Percentiles rank a stretch among this genome's conserved stretches.
phyloP scores from a whole-genome alignment of 2,329 filamentous ascomycete species.

The Diaporthe velutina region DNA sequence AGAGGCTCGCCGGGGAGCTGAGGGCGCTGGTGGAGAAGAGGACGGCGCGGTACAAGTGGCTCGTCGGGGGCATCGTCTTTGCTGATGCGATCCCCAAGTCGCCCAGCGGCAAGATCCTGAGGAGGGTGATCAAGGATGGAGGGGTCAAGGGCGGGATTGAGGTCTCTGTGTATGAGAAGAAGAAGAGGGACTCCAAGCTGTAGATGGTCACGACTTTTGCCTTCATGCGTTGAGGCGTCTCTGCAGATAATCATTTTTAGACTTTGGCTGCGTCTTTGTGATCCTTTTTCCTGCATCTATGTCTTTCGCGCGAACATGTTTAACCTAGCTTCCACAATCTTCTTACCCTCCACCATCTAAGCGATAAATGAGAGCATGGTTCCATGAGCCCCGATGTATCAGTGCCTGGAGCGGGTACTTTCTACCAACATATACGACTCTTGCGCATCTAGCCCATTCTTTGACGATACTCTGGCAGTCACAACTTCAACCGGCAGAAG shows the following conservation, averaged over 20 bases:
- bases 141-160: constrained; percentile 51
- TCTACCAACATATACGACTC: not conserved
- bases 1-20: constrained; percentile 65
- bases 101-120: constrained; percentile 63
- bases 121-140: constrained; percentile 54
- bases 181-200: constrained; percentile 70
- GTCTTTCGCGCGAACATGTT: not conserved
- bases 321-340: not conserved
- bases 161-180: constrained; percentile 61
- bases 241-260: not conserved
- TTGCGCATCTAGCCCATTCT: not conserved
- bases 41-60: constrained; percentile 73
- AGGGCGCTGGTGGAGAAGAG: constrained; percentile 69
- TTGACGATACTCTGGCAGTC: not conserved
- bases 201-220: constrained; percentile 49
- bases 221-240: not conserved
- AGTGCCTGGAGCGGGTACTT: not conserved
- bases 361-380: not conserved
- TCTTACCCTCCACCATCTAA: not conserved
- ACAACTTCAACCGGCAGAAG: constrained; percentile 56
- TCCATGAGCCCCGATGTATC: not conserved
- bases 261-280: not conserved
- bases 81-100: constrained; percentile 78
- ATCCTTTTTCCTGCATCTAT: not conserved
- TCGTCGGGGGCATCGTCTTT: constrained; percentile 77